These are phyloP conservation scores for Starmera dryadoides DNA, from an alignment of 805 yeast genomes.

Conservation along the genomic window DNA sequence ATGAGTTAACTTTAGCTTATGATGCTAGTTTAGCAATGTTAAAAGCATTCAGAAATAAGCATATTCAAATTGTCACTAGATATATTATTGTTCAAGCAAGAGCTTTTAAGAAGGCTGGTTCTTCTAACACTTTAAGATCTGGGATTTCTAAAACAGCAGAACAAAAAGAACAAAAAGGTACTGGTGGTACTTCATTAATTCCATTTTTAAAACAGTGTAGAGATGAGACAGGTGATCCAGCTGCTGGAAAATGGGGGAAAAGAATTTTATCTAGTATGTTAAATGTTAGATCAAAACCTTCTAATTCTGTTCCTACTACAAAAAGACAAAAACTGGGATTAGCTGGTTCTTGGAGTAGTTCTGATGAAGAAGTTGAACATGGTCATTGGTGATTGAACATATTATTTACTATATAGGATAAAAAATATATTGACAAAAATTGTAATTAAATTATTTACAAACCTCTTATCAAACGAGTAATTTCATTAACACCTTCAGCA, in stretches of 20 bases:
- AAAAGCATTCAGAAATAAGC: slow-evolving; percentile 84
- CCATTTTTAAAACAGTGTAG: slow-evolving; percentile 93
- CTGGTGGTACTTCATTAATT: slow-evolving; percentile 89
- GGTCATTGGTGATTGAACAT: slow-evolving; percentile 24
- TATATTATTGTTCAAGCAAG: slow-evolving; percentile 78
- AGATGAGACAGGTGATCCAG: slow-evolving; percentile 91
- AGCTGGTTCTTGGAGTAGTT: slow-evolving; percentile 24
- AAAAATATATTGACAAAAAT: not conserved
- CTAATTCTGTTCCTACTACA: slow-evolving; percentile 3
- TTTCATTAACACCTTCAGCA: slow-evolving; percentile 51
- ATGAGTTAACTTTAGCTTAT: slow-evolving; percentile 62
- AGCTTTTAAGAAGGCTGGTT: slow-evolving; percentile 43
- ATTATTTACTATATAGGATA: not conserved
- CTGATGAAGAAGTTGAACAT: slow-evolving; percentile 19
- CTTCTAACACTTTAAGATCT: slow-evolving; percentile 52
- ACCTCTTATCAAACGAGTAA: slow-evolving; percentile 55
- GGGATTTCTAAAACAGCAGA: slow-evolving; percentile 46
- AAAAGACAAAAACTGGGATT: slow-evolving; percentile 24
- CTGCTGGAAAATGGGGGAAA: slow-evolving; percentile 90
- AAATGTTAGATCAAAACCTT: slow-evolving; percentile 14
- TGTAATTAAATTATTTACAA: slow-evolving; percentile 24
- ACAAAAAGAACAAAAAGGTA: slow-evolving; percentile 62
- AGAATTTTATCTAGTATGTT: slow-evolving; percentile 50
- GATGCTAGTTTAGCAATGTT: slow-evolving; percentile 89
- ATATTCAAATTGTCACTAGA: slow-evolving; percentile 86